These are phyloP conservation scores for Casuarina cunninghamiana DNA, from an alignment of 306 rosid genomes.

Conservation along the genomic window DNA sequence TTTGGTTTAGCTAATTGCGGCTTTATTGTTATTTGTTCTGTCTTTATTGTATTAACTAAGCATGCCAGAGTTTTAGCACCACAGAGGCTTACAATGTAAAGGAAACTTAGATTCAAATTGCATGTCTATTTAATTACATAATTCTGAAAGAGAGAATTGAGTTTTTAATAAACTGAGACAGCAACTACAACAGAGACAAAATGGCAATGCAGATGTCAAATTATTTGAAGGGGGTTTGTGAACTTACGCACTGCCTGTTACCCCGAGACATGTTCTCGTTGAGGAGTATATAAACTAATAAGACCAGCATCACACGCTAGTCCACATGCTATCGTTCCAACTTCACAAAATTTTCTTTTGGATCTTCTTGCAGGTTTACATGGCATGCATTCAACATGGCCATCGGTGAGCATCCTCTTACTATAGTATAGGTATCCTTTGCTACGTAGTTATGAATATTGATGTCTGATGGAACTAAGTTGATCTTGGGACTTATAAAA, in stretches of 20 bases:
- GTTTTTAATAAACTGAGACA: not conserved
- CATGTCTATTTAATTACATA: no score
- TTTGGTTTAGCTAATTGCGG: not conserved
- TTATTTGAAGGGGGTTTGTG: not conserved
- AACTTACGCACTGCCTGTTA: not conserved
- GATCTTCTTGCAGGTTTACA: slow-evolving; percentile 65
- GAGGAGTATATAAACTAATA: not conserved
- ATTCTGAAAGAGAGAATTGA: not conserved
- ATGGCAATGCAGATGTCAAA: not conserved
- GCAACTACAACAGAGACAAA: not conserved
- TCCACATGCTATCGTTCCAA: slow-evolving; percentile 16
- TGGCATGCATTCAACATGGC: slow-evolving; percentile 87
- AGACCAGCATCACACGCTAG: no score
- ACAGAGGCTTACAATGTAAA: no score
- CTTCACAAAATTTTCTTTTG: slow-evolving; percentile 7
- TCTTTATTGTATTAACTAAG: not conserved
- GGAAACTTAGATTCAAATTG: no score
- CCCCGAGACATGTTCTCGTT: not conserved
- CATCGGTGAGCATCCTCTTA: slow-evolving; percentile 51
- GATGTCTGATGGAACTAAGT: not conserved
- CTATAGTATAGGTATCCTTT: not conserved
- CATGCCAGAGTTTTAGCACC: not conserved
- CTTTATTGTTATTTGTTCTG: not conserved
- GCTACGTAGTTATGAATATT: not conserved
- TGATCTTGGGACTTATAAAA: not conserved